A percentile compares a stretch with the other conserved stretches of the same genome.
Evolutionary conservation across 2,329 filamentous ascomycete genomes (phyloP).

Genomic region (Phaeomoniella chlamydospora): DNA sequence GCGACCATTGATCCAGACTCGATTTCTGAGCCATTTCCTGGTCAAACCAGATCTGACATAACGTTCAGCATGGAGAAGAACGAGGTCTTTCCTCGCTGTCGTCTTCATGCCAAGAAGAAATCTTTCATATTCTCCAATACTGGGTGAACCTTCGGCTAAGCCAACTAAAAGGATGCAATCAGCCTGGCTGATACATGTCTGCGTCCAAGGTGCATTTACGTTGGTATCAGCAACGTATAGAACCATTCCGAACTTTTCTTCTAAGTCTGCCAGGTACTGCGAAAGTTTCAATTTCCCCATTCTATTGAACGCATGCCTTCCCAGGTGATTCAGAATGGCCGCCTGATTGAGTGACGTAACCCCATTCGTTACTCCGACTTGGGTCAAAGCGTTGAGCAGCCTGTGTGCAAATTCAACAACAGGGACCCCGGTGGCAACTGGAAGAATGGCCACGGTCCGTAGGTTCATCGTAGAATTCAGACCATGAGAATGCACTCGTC

Average conservation of each 20-base stretch:
- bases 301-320: conserved; percentile 87
- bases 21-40: conserved; percentile 76
- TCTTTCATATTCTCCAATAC: conserved; percentile 89
- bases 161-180: conserved; percentile 92
- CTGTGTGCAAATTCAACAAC: conserved; percentile 90
- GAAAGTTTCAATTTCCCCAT: conserved; percentile 95
- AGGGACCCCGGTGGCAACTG: conserved; percentile 79
- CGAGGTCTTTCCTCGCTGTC: conserved; percentile 82
- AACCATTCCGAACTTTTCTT: conserved; percentile 93
- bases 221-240: conserved; percentile 94
- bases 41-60: conserved; percentile 78
- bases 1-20: conserved; percentile 94
- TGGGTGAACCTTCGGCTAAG: conserved; percentile 75
- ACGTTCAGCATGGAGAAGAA: conserved; percentile 76
- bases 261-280: conserved; percentile 89
- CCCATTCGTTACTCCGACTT: conserved; percentile 79
- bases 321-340: conserved; percentile 85
- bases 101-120: conserved; percentile 96
- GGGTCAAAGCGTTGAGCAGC: conserved; percentile 71
- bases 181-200: conserved; percentile 92
- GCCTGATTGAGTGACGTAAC: conserved; percentile 88
- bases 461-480: conserved; percentile 82
- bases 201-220: conserved; percentile 95
- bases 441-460: conserved; percentile 80
- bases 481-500: conserved; percentile 40